phyloP scores from a whole-genome alignment of 2,329 filamentous ascomycete species.

The Arachnopeziza araneosa region DNA sequence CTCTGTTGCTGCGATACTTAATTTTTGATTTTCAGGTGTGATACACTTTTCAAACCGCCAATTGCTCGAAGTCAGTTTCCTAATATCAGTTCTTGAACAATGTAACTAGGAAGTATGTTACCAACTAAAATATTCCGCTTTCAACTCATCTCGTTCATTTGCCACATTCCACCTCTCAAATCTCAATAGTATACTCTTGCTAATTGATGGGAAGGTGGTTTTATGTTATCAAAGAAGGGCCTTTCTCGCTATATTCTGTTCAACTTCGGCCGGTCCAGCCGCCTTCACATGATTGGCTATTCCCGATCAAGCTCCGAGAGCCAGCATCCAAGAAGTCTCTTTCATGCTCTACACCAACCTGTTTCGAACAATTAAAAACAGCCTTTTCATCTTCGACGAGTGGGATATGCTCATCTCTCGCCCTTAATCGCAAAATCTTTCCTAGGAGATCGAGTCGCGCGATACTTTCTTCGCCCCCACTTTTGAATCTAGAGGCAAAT shows the following conservation, averaged over 20 bases:
- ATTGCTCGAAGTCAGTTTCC: too few species aligned
- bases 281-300: not conserved
- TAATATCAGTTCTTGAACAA: not conserved
- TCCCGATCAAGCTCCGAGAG: not conserved
- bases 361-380: not conserved
- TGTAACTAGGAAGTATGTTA: not conserved
- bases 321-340: not conserved
- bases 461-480: not conserved
- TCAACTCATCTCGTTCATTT: not conserved
- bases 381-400: not conserved
- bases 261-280: not conserved
- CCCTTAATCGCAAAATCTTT: not conserved
- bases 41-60: too few species aligned
- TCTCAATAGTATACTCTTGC: too few species aligned
- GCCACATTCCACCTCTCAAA: not conserved
- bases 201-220: too few species aligned
- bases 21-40: too few species aligned
- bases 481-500: not conserved
- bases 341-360: not conserved
- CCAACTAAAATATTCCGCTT: not conserved
- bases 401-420: not conserved
- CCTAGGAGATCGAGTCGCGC: not conserved
- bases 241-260: too few species aligned
- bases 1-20: too few species aligned
- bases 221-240: too few species aligned